Evolutionary conservation across 441 rosid species (phyloP), one percentile per base, ranked within the genome.

Genomic region (Brassica balearica): DNA sequence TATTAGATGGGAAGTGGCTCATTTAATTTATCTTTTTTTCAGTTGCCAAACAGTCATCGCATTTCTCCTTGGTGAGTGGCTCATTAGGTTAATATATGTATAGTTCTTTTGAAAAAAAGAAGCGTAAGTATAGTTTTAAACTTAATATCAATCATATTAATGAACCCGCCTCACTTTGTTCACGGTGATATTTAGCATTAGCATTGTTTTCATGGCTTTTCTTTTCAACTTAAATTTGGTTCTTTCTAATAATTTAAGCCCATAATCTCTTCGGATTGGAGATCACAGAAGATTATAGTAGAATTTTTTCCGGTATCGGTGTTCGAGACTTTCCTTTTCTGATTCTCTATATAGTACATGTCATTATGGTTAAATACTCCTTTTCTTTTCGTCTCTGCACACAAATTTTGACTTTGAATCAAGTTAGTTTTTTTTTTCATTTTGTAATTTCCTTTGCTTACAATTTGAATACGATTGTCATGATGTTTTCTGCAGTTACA

Each of bases 371-470:
- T 53, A 41, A 11, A 6, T 53, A 53, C 59, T 14, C 8, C 7
- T 15, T 17, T 3, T 11, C 7, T 8, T 38, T 46, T 34, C n/a
- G 36, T 51, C 55, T 3, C 38, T 61, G 80, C 59, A 76, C 70
- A 32, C 75, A 69, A 63, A 23, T 53, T 77, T 77, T 77, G 66
- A 77, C 80, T 69, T 63, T 77, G 70, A 51, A 69, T 32, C 17
- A 60, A 60, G 15, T 68, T 68, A 3, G 14, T 17, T 23, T 12
- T 12, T 12, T 55, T 41, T 36, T 38, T 6, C 29, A 55, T 22
- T 46, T 43, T 12, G 12, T 46, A 43, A 46, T 41, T 66, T 66
- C 55, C 32, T 38, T 66, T 48, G 34, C 22, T 1, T 8, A 43
- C 34, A 27, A 27, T 29, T 48, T 69, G 9, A 53, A 15, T 53